Evolutionary conservation across 495 filamentous ascomycete genomes (phyloP).

Genomic region (Podospora pseudopauciseta): DNA sequence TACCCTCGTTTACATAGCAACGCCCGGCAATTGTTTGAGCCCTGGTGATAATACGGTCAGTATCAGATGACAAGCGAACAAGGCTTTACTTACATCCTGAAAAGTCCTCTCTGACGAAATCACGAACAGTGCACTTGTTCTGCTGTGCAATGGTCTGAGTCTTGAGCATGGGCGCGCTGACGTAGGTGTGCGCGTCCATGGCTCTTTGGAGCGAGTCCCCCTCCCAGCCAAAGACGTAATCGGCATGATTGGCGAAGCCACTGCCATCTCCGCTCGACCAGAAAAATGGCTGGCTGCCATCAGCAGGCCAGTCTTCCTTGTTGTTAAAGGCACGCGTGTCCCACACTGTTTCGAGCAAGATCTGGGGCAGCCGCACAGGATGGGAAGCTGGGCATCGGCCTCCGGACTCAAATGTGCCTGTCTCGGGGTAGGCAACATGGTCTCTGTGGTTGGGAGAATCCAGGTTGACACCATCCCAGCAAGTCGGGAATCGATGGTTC

Average conservation of each 20-base stretch:
- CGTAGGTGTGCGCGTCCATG: slow-evolving; percentile 40
- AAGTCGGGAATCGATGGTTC: slow-evolving; percentile 38
- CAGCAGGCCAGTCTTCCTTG: slow-evolving; percentile 37
- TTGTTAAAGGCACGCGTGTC: slow-evolving; percentile 40
- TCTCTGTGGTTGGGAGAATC: slow-evolving; percentile 36
- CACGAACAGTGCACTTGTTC: slow-evolving; percentile 36
- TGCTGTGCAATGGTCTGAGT: slow-evolving; percentile 37
- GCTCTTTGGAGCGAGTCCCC: slow-evolving; percentile 37
- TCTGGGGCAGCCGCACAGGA: slow-evolving; percentile 36
- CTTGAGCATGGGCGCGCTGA: slow-evolving; percentile 37
- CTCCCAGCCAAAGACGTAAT: slow-evolving; percentile 47
- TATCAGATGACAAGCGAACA: not conserved
- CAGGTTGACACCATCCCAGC: slow-evolving; percentile 34
- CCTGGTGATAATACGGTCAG: not conserved
- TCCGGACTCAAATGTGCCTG: slow-evolving; percentile 31
- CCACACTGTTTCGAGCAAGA: slow-evolving; percentile 41
- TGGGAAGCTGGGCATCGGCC: slow-evolving; percentile 32
- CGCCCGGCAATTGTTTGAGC: not conserved
- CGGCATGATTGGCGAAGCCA: slow-evolving; percentile 41
- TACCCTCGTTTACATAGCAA: not conserved
- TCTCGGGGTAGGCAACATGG: slow-evolving; percentile 39
- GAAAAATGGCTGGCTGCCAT: slow-evolving; percentile 41
- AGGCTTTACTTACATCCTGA: slow-evolving; percentile 33
- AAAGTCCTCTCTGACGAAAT: slow-evolving; percentile 36
- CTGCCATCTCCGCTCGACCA: slow-evolving; percentile 40